phyloP scores from a whole-genome alignment of 1,139 yeast genomes.

The Lodderomyces jiufengensis region DNA sequence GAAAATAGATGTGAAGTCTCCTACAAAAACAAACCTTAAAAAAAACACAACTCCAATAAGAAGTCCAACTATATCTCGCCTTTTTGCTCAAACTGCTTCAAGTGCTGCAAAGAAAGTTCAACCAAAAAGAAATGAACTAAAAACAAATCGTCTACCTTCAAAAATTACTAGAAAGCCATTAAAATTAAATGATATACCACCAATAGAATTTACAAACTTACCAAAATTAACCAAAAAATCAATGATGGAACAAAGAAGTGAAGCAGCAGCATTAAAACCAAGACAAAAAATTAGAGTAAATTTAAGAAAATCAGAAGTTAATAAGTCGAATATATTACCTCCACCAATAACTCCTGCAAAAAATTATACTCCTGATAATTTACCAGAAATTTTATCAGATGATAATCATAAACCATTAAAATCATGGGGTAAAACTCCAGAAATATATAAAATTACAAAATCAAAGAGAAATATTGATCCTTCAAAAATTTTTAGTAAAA shows the following conservation, averaged over 20 bases:
- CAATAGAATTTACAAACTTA: constrained; percentile 16
- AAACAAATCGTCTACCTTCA: background rate
- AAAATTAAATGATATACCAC: constrained; percentile 12
- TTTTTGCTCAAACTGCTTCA: constrained; percentile 28
- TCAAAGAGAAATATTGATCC: constrained; percentile 69
- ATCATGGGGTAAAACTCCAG: constrained; percentile 74
- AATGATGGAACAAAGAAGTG: constrained; percentile 29
- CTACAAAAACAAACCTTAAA: background rate
- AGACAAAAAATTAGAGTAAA: constrained; percentile 32
- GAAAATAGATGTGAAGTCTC: too few relatives aligned
- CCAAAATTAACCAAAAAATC: constrained; percentile 31
- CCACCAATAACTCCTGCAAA: constrained; percentile 6
- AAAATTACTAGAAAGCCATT: constrained; percentile 3
- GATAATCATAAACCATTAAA: constrained; percentile 57
- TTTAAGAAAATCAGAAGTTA: constrained; percentile 12
- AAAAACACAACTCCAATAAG: constrained; percentile 1
- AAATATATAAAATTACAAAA: constrained; percentile 47
- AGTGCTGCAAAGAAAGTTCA: constrained; percentile 30
- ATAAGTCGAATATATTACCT: constrained; percentile 1
- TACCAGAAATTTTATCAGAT: constrained; percentile 51
- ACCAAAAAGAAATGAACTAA: constrained; percentile 1
- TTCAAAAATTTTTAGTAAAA: constrained; percentile 70
- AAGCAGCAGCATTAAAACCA: constrained; percentile 22
- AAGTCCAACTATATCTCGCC: constrained; percentile 14
- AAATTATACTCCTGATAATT: constrained; percentile 17